Evolutionary conservation across 228 moss, liverwort and hornwort species (phyloP).

Genomic region (Sphagnum fallax): DNA sequence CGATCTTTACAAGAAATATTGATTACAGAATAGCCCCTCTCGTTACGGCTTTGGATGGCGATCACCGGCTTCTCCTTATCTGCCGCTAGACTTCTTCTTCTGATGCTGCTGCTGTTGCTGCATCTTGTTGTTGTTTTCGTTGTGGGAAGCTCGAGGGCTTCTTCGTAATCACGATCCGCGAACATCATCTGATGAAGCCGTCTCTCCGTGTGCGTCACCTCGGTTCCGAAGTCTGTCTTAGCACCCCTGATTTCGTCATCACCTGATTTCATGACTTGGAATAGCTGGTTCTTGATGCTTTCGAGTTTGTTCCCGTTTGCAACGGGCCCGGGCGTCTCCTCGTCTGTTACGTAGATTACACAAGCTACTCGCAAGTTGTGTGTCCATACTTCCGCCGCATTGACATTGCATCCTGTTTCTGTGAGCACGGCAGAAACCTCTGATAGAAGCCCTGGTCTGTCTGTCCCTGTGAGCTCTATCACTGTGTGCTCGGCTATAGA

Average conservation of each 20-base stretch:
- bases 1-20: constrained; percentile 33
- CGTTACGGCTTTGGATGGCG: constrained; percentile 17
- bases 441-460: not conserved
- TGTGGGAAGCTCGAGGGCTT: not conserved
- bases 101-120: not conserved
- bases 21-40: constrained; percentile 34
- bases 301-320: not conserved
- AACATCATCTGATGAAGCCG: not conserved
- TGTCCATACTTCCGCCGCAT: not conserved
- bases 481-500: not conserved
- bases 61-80: constrained; percentile 20
- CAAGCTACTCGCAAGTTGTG: not conserved
- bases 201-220: not conserved
- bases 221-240: not conserved
- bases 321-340: not conserved
- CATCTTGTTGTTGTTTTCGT: too few species aligned
- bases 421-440: not conserved
- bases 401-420: not conserved
- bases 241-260: not conserved
- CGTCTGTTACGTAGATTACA: not conserved
- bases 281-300: not conserved
- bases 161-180: not conserved
- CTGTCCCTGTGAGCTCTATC: not conserved
- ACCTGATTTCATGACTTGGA: not conserved
- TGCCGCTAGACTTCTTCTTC: too few species aligned